These are phyloP conservation scores for Nemania abortiva DNA, from an alignment of 2,329 filamentous ascomycete genomes.

Conservation along the genomic window DNA sequence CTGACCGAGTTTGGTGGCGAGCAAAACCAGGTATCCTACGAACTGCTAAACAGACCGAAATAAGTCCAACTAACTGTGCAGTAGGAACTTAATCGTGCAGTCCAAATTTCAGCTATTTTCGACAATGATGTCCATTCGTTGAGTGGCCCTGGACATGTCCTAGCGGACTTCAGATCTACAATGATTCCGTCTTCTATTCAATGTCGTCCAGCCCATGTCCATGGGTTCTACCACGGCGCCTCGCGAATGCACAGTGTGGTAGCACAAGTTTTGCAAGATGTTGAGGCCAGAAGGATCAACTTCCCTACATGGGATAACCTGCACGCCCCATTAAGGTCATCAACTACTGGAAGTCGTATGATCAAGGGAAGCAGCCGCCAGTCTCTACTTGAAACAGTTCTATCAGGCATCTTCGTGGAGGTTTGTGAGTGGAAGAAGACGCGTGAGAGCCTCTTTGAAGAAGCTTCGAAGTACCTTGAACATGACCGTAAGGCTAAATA, in stretches of 20 bases:
- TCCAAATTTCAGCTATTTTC: conserved; percentile 28
- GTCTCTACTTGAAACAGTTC: conserved; percentile 31
- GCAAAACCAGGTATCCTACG: conserved; percentile 5
- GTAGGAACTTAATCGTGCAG: background rate
- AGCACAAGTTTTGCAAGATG: conserved; percentile 19
- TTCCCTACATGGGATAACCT: conserved; percentile 34
- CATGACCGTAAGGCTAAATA: conserved; percentile 9
- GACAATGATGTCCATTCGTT: conserved; percentile 27
- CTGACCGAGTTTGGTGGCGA: conserved; percentile 10
- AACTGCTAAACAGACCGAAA: background rate
- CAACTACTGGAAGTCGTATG: conserved; percentile 29
- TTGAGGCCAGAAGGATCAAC: conserved; percentile 19
- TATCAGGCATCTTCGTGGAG: conserved; percentile 32
- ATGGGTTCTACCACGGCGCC: conserved; percentile 34
- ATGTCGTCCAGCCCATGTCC: conserved; percentile 29
- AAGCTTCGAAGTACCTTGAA: conserved; percentile 6
- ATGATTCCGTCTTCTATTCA: conserved; percentile 23
- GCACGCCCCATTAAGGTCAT: conserved; percentile 23
- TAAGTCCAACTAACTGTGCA: background rate
- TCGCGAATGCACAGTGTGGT: conserved; percentile 16
- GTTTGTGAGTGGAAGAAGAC: conserved; percentile 35
- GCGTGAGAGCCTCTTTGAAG: conserved; percentile 14
- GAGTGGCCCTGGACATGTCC: conserved; percentile 23
- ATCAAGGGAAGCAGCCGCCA: conserved; percentile 5
- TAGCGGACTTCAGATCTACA: conserved; percentile 23